Evolutionary conservation across 805 yeast species (phyloP).

Genomic region (Candida parachauliodes): DNA sequence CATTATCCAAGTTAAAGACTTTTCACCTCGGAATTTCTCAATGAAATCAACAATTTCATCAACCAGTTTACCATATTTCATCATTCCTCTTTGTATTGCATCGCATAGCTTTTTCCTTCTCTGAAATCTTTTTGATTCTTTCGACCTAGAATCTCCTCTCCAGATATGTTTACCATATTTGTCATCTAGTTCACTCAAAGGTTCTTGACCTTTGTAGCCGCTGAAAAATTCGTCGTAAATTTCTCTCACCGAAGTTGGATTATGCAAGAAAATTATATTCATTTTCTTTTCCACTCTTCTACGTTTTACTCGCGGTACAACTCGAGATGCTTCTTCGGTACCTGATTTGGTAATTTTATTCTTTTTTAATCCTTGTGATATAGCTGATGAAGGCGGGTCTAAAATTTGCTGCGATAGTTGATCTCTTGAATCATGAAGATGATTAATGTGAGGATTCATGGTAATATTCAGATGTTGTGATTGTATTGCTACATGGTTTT

Average conservation of each 20-base stretch:
- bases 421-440: constrained; percentile 16
- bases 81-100: constrained; percentile 40
- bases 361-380: not conserved
- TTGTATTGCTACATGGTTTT: constrained; percentile 1
- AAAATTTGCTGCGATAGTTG: constrained; percentile 9
- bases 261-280: constrained; percentile 37
- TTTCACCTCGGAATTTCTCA: constrained; percentile 41
- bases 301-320: constrained; percentile 1
- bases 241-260: constrained; percentile 42
- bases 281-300: constrained; percentile 23
- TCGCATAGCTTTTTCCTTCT: constrained; percentile 42
- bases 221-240: constrained; percentile 43
- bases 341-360: not conserved
- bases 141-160: constrained; percentile 45
- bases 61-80: constrained; percentile 35
- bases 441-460: constrained; percentile 39
- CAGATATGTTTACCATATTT: constrained; percentile 42
- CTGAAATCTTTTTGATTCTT: constrained; percentile 42
- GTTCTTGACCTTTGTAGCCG: constrained; percentile 43
- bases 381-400: constrained; percentile 7
- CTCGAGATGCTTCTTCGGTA: not conserved
- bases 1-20: constrained; percentile 45
- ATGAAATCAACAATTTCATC: constrained; percentile 39
- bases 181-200: constrained; percentile 40
- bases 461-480: constrained; percentile 23